Base-by-base conservation (phyloP, 164 flowering plant species). In the Umbellularia californica region DNA sequence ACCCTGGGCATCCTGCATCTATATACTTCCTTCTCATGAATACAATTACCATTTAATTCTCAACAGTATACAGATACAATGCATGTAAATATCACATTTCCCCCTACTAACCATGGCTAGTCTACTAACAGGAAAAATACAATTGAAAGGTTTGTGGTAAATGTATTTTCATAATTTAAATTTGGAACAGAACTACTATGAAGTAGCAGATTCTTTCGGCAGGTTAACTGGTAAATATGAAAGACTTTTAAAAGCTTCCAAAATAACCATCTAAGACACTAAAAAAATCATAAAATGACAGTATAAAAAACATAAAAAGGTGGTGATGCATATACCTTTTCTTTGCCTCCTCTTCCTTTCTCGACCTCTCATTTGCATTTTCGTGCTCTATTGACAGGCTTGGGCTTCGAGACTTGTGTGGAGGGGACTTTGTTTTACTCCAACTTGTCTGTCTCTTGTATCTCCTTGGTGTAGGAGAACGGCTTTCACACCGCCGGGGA, bases 311-410 rank as follows among this genome's bases (percentile, higher is more conserved):
- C 47, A 9, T 41, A 41, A 41, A 41, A 41, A 41, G 9, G 11
- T 7, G 47, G 69, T 20, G 22, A 1, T 33, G 71, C 6, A 51
- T 70, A 80, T 84, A 95, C 99, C 99, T 91, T 85, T 92, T 95
- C 88, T 84, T 91, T 79, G 89, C 97, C 76, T 91, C 92, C 79
- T 90, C 97, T 80, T 92, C 97, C 62, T 81, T 89, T 84, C 77
- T 88, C 79, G 84, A 70, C 79, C 86, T 90, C 74, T 88, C 91
- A 75, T 70, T 72, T 14, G 88, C 87, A 79, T 69, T 87, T 82
- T 84, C 92, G 63, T 74, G 86, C 75, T 89, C 94, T 58, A 77
- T 24, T 17, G 88, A 83, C n/a, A 84, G 82, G 77, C 91, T 88
- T 50, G 91, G 87, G 79, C 87, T 90, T 6, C 82, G 86, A 72